Percentiles rank a stretch among this genome's conserved stretches.
These are phyloP conservation scores for Xylariales sp. DNA, from an alignment of 2,329 filamentous ascomycete species.

Conservation along the genomic window DNA sequence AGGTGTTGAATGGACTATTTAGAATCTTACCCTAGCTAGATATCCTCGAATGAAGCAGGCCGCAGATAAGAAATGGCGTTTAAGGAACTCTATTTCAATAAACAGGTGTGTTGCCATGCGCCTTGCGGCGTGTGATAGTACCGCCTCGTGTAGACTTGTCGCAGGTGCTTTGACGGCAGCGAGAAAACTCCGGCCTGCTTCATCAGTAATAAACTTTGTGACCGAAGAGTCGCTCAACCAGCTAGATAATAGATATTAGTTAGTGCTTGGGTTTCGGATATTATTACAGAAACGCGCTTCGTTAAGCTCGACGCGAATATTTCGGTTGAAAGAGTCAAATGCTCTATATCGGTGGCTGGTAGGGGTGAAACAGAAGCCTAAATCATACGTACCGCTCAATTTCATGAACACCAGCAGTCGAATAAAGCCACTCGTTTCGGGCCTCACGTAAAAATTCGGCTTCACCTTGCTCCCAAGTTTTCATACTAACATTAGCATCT, in stretches of 20 bases:
- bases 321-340: neutral
- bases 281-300: neutral
- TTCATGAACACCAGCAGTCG: slow-evolving; percentile 42
- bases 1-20: neutral
- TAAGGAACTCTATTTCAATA: slow-evolving; percentile 45
- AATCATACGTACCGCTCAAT: slow-evolving; percentile 38
- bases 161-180: slow-evolving; percentile 38
- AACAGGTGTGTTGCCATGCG: slow-evolving; percentile 48
- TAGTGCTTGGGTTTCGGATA: neutral
- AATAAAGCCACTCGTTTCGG: slow-evolving; percentile 48
- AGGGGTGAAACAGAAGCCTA: neutral
- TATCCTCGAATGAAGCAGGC: slow-evolving; percentile 48
- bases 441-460: slow-evolving; percentile 38
- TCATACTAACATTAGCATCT: slow-evolving; percentile 42
- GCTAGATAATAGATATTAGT: slow-evolving; percentile 22
- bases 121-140: slow-evolving; percentile 44
- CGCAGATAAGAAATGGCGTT: slow-evolving; percentile 46
- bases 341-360: too few species aligned
- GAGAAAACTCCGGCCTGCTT: slow-evolving; percentile 38
- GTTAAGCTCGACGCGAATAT: too few species aligned
- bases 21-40: slow-evolving; percentile 44
- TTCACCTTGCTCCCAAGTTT: slow-evolving; percentile 46
- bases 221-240: slow-evolving; percentile 49
- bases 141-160: slow-evolving; percentile 41
- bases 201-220: slow-evolving; percentile 39